phyloP scores from a whole-genome alignment of 306 rosid species.

The Senna siamea region DNA sequence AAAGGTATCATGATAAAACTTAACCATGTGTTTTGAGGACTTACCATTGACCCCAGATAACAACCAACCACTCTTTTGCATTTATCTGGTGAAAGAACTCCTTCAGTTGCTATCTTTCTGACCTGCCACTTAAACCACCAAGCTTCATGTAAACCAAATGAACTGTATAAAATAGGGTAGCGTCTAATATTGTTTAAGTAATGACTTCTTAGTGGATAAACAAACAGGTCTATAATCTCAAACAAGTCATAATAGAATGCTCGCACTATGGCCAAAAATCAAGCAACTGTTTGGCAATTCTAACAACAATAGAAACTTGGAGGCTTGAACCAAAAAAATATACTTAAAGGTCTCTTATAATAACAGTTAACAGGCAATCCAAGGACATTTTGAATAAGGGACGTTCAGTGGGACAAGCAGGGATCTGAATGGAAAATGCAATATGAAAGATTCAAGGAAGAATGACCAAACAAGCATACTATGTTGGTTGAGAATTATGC shows the following conservation, averaged over 20 bases:
- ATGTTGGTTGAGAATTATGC: too few species aligned
- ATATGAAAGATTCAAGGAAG: not conserved
- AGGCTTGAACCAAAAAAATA: too few species aligned
- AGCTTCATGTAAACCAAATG: slow-evolving; percentile 47
- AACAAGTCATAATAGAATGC: not conserved
- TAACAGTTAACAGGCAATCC: not conserved
- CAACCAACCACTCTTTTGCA: slow-evolving; percentile 30
- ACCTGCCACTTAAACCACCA: slow-evolving; percentile 68
- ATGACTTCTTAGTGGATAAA: too few species aligned
- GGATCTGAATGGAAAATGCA: not conserved
- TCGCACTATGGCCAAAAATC: not conserved
- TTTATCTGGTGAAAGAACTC: slow-evolving; percentile 47
- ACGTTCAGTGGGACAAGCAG: not conserved
- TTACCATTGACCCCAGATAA: slow-evolving; percentile 47
- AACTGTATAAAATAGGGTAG: too few species aligned
- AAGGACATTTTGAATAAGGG: not conserved
- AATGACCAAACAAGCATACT: too few species aligned
- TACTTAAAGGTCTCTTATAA: not conserved
- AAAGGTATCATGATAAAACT: slow-evolving; percentile 20
- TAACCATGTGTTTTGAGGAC: slow-evolving; percentile 28
- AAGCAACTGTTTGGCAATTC: slow-evolving; percentile 10
- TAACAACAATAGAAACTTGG: not conserved
- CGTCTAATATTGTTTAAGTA: too few species aligned
- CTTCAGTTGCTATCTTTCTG: slow-evolving; percentile 51
- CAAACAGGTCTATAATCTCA: too few species aligned